Evolutionary conservation across 2,329 filamentous ascomycete species (phyloP), one percentile per base, ranked within the genome.

Genomic region (Biscogniauxia mediterranea): DNA sequence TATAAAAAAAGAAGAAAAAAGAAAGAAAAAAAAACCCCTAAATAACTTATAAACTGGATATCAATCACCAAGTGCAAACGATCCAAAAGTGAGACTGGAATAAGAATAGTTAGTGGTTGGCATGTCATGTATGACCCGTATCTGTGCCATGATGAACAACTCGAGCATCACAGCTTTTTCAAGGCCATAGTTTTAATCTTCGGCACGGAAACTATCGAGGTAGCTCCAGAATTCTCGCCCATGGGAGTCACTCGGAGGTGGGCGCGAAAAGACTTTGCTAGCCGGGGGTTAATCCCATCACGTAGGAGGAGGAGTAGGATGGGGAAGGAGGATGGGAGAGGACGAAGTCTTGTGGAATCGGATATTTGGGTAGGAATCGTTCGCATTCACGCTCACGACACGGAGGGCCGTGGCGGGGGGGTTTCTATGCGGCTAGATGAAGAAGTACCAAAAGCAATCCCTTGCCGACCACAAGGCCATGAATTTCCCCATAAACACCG

Each of bases 81-180:
- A n/a, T 15, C 38, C 38, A 46, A 17, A n/a, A 46, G 13, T n/a
- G 15, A 17, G 15, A 46, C 38, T 17, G 3, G 38, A 46, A 46
- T 46, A 46, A 32, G 28, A 19, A 19, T 15, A 51, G 23, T 51
- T 23, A 26, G 3, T 20, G 19, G 5, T 52, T 58, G 28, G 26
- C 28, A 54, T 58, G 46, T 28, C 32, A 79, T 87, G 82, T 87
- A 69, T 79, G 83, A 80, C 84, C 83, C 83, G 85, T 87, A 87
- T 87, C 85, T 87, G 85, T 87, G 84, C 85, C 79, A 79, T 83
- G 78, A 77, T 78, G 79, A 76, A 75, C 69, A 69, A 72, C 83
- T 86, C 76, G 75, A 76, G 73, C 77, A 79, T 78, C 80, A 84
- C 83, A 75, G 84, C 83, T 87, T 86, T 85, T 85, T 81, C 77